A percentile compares a stretch with the other conserved stretches of the same genome.
These are phyloP conservation scores for Amanita polypyramis DNA, from an alignment of 768 basidiomycete genomes.

Conservation along the genomic window DNA sequence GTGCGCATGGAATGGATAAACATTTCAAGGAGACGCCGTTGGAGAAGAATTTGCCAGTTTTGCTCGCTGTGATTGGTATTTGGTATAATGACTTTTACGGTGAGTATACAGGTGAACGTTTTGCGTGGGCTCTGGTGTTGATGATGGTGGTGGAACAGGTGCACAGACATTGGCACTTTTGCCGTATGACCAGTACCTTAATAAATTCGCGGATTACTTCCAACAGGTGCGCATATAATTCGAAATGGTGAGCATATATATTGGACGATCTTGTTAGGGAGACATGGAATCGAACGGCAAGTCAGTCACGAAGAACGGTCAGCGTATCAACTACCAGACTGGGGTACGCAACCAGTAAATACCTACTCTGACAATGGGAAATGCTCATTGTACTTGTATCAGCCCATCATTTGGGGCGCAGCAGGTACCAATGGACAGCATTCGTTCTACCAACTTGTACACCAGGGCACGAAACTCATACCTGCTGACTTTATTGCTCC, in stretches of 20 bases:
- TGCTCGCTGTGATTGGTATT: conserved; percentile 82
- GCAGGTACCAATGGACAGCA: conserved; percentile 98
- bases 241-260: background rate
- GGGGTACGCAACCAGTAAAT: conserved; percentile 49
- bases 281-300: conserved; percentile 99
- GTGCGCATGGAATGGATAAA: conserved; percentile 96
- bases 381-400: conserved; percentile 3
- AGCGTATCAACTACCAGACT: conserved; percentile 92
- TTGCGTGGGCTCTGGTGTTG: background rate
- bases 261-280: conserved; percentile 36
- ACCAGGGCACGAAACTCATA: conserved; percentile 89
- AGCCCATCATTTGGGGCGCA: conserved; percentile 99
- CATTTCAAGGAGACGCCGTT: conserved; percentile 88
- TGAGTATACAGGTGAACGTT: conserved; percentile 10
- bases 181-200: conserved; percentile 97
- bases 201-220: conserved; percentile 99
- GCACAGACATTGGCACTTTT: conserved; percentile 92
- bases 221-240: conserved; percentile 52
- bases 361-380: background rate
- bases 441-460: conserved; percentile 97
- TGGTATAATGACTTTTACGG: conserved; percentile 99
- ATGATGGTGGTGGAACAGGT: conserved; percentile 27
- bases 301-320: conserved; percentile 87
- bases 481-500: conserved; percentile 91
- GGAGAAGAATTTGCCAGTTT: conserved; percentile 85